A percentile compares a stretch with the other conserved stretches of the same genome.
Conservation (phyloP, 768 basidiomycete genomes). For the Grammothele lineata region DNA sequence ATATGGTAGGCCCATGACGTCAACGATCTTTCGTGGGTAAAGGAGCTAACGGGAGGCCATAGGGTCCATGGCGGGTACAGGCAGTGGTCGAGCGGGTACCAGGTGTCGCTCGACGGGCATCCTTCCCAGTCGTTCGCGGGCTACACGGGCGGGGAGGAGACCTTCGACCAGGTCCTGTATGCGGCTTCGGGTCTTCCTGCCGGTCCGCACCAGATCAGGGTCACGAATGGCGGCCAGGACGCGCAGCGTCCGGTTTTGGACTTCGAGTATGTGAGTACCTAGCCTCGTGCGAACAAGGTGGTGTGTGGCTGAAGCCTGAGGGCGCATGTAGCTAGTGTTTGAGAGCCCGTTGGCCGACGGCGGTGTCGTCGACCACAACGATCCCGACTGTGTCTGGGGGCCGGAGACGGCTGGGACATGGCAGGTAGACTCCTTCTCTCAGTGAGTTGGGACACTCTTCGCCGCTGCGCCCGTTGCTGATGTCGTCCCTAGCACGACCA, state of each 20-base stretch:
- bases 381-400: neutral
- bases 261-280: constrained; percentile 12
- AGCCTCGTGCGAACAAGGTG: neutral
- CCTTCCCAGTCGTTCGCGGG: neutral
- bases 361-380: neutral
- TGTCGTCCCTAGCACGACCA: neutral
- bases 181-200: neutral
- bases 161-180: constrained; percentile 4
- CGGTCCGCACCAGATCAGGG: constrained; percentile 11
- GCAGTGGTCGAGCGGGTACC: constrained; percentile 8
- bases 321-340: constrained; percentile 3
- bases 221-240: constrained; percentile 10
- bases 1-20: neutral
- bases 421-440: neutral
- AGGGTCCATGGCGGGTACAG: constrained; percentile 16
- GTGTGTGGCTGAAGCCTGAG: neutral
- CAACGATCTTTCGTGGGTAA: no score
- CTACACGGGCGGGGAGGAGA: constrained; percentile 1
- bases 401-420: neutral
- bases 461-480: neutral
- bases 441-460: constrained; percentile 4
- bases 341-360: neutral
- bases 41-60: no score
- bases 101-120: constrained; percentile 10
- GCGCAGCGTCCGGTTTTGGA: constrained; percentile 1